Percentiles rank a stretch among this genome's conserved stretches.
Evolutionary conservation across 2,329 filamentous ascomycete species (phyloP).

Genomic region (Alternaria sp.): DNA sequence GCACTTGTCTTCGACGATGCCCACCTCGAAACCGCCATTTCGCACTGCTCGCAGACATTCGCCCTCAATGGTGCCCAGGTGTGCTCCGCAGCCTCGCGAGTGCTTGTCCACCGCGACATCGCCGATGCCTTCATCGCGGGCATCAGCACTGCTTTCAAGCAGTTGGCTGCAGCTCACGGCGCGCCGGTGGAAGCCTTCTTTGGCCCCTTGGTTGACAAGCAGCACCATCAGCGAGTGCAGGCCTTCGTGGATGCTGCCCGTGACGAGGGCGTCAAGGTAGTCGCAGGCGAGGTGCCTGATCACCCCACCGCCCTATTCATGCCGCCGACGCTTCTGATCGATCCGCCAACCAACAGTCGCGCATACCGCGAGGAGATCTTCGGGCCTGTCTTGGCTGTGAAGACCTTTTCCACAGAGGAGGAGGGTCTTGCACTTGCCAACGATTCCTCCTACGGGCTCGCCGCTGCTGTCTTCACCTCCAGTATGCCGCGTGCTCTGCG

Average conservation of each 20-base stretch:
- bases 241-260: constrained; percentile 1
- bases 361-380: constrained; percentile 37
- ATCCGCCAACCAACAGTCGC: background rate
- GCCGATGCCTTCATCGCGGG: background rate
- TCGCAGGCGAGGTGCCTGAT: constrained; percentile 9
- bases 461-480: constrained; percentile 15
- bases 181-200: background rate
- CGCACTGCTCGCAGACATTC: constrained; percentile 1
- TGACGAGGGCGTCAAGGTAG: constrained; percentile 19
- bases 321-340: constrained; percentile 1
- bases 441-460: constrained; percentile 39
- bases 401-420: constrained; percentile 43
- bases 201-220: background rate
- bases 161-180: constrained; percentile 1
- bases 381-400: constrained; percentile 38
- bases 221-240: background rate
- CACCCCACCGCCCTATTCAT: constrained; percentile 1
- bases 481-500: constrained; percentile 21
- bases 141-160: background rate
- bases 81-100: constrained; percentile 1
- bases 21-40: constrained; percentile 54
- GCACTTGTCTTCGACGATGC: constrained; percentile 57
- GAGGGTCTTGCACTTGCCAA: constrained; percentile 43
- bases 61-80: constrained; percentile 3
- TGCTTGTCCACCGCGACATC: background rate